Conservation (phyloP, 1,284 basidiomycete species). For the Spongispora temasekensis region DNA sequence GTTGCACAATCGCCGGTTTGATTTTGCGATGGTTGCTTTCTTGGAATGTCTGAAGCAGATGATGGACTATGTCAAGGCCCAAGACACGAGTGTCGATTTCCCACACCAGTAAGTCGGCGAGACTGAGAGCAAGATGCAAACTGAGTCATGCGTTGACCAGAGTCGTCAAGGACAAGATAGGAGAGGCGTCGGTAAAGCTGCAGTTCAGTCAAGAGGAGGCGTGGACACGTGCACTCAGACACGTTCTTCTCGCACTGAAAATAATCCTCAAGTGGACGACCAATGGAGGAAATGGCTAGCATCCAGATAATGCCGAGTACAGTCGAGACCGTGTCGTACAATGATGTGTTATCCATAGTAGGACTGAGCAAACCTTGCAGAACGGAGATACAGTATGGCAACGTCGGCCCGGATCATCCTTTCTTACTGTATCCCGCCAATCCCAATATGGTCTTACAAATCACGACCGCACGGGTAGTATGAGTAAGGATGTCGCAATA, state of each 20-base stretch:
- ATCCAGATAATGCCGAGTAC: no score
- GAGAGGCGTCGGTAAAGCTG: constrained; percentile 91
- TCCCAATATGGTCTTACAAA: constrained; percentile 20
- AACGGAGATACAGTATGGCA: no score
- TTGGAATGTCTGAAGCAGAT: constrained; percentile 93
- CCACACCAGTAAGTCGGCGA: constrained; percentile 72
- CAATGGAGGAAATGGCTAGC: constrained; percentile 64
- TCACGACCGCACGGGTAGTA: constrained; percentile 7
- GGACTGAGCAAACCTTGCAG: no score
- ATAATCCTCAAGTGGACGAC: constrained; percentile 84
- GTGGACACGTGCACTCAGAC: constrained; percentile 93
- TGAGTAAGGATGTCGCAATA: constrained; percentile 23
- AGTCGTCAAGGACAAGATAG: constrained; percentile 93
- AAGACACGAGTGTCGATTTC: constrained; percentile 75
- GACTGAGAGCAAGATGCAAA: no score
- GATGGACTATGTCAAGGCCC: constrained; percentile 77
- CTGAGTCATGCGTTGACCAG: constrained; percentile 45
- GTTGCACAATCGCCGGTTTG: constrained; percentile 93
- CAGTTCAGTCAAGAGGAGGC: constrained; percentile 94
- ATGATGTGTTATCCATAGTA: no score
- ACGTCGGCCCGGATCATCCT: no score
- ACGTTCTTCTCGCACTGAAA: constrained; percentile 89
- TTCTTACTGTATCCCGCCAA: no score
- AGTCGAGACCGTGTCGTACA: no score
- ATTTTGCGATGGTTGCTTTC: constrained; percentile 94